Conservation (phyloP, 495 filamentous ascomycete genomes). For the Haplographium delicatum region DNA sequence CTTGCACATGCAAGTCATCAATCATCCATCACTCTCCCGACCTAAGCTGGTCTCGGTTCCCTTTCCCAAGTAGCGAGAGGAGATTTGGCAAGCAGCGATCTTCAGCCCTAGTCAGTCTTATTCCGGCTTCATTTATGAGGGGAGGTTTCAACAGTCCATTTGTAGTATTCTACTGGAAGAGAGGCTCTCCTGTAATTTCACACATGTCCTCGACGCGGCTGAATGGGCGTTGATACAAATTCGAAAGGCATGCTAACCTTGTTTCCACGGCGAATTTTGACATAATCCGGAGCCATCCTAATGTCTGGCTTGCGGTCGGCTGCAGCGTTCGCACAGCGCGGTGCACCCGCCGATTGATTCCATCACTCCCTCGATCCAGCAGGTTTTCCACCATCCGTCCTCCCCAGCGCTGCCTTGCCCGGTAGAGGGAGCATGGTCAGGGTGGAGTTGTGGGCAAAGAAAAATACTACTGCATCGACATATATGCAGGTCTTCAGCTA, state of each 20-base stretch:
- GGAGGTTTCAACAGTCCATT: conserved; percentile 7
- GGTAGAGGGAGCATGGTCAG: not conserved
- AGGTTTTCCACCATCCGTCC: too few species aligned
- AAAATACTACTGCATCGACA: not conserved
- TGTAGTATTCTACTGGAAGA: conserved; percentile 20
- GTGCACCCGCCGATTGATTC: too few species aligned
- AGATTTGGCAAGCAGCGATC: conserved; percentile 2
- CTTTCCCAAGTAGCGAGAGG: too few species aligned
- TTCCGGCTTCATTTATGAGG: conserved; percentile 1
- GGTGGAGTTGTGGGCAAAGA: not conserved
- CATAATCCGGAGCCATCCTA: conserved; percentile 12
- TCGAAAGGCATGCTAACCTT: conserved; percentile 12
- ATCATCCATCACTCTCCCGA: not conserved
- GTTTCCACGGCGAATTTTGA: conserved; percentile 14
- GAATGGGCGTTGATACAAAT: conserved; percentile 22
- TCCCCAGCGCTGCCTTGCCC: not conserved
- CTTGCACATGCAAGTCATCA: conserved; percentile 20
- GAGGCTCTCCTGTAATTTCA: conserved; percentile 20
- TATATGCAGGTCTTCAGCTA: conserved; percentile 2
- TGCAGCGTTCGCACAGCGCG: too few species aligned
- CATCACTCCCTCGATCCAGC: too few species aligned
- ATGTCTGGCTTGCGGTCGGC: too few species aligned
- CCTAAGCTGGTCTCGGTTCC: conserved; percentile 2
- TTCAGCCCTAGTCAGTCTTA: conserved; percentile 12
- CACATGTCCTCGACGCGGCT: conserved; percentile 11